phyloP scores from a whole-genome alignment of 139 green algal genomes.

The Tetradesmus lagerheimii region DNA sequence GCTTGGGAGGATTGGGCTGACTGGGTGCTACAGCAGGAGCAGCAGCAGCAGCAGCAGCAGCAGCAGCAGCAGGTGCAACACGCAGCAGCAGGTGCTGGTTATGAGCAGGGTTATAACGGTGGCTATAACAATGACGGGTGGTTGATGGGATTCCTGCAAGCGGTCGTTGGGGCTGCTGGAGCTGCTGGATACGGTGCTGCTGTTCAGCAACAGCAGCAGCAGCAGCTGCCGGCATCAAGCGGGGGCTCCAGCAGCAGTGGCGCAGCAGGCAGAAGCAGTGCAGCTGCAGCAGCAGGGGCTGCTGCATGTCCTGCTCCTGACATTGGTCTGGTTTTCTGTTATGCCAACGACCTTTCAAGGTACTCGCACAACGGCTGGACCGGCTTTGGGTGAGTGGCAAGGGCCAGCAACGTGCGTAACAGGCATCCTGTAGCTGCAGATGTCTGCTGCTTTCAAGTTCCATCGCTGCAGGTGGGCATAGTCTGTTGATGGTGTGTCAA shows the following conservation, averaged over 20 bases:
- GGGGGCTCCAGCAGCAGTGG: neutral
- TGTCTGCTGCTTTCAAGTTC: too few species aligned
- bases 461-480: too few species aligned
- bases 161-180: neutral
- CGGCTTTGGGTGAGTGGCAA: neutral
- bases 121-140: neutral
- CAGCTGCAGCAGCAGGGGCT: neutral
- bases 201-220: slow-evolving; percentile 39
- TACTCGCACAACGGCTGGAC: neutral
- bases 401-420: too few species aligned
- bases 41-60: neutral
- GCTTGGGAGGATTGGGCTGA: slow-evolving; percentile 32
- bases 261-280: neutral
- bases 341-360: neutral
- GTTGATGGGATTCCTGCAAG: neutral
- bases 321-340: slow-evolving; percentile 24
- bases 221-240: neutral
- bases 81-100: neutral
- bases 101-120: neutral
- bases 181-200: too few species aligned
- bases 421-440: neutral
- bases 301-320: neutral
- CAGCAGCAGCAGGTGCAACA: neutral
- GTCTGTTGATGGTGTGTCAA: too few species aligned
- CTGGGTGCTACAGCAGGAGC: slow-evolving; percentile 1